Percentiles rank a stretch among this genome's conserved stretches.
These are phyloP conservation scores for Sodiomyces alkalinus DNA, from an alignment of 2,329 filamentous ascomycete genomes.

Conservation along the genomic window DNA sequence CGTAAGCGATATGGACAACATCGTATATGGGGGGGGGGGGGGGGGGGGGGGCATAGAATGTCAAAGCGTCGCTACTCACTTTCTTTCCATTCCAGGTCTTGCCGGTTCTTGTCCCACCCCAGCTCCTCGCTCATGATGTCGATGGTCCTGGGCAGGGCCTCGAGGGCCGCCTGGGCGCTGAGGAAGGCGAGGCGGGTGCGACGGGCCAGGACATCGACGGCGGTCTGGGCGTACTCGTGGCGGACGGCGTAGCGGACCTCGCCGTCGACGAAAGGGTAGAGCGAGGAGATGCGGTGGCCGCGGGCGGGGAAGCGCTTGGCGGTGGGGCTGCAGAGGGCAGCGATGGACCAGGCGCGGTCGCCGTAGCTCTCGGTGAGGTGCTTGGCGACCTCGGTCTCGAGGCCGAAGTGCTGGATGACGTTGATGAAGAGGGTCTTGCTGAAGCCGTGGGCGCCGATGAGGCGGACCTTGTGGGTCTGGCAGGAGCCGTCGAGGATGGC, in stretches of 20 bases:
- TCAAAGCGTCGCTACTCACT: slow-evolving; percentile 27
- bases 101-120: slow-evolving; percentile 57
- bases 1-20: too few relatives aligned
- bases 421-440: slow-evolving; percentile 88
- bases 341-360: slow-evolving; percentile 84
- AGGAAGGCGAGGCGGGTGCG: slow-evolving; percentile 77
- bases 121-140: slow-evolving; percentile 81
- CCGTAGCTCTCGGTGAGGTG: slow-evolving; percentile 81
- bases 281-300: slow-evolving; percentile 60
- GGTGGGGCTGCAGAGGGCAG: slow-evolving; percentile 62
- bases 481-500: slow-evolving; percentile 51
- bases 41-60: too few relatives aligned
- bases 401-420: slow-evolving; percentile 80
- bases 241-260: slow-evolving; percentile 79
- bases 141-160: slow-evolving; percentile 71
- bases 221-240: slow-evolving; percentile 85
- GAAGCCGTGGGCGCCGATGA: slow-evolving; percentile 75
- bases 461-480: slow-evolving; percentile 68
- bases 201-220: slow-evolving; percentile 74
- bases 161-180: slow-evolving; percentile 79
- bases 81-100: slow-evolving; percentile 70
- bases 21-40: too few relatives aligned
- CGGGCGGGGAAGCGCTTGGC: slow-evolving; percentile 68
- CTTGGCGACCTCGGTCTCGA: slow-evolving; percentile 85
- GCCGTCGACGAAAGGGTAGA: slow-evolving; percentile 86